Base-by-base conservation (phyloP, 805 yeast species). In the Candida cerambycidarum region DNA sequence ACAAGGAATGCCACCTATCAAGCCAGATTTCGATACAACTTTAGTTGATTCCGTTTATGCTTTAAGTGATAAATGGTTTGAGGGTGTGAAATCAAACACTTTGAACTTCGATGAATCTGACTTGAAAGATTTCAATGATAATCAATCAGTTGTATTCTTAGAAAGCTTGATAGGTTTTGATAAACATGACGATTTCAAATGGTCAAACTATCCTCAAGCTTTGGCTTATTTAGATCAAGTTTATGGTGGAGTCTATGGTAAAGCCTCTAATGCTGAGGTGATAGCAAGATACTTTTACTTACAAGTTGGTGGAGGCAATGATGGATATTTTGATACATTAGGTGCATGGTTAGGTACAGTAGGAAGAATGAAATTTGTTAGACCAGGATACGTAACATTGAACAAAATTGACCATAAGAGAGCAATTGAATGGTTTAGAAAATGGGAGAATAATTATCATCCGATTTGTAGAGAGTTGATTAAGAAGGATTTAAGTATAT, bases 281-380 rank as follows among this genome's bases (percentile, higher is more conserved):
- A 70, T 83, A 32, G 83, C 83, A 65, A 78, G 95, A 59, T 85
- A 88, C 83, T 87, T 73, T 61, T 70, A 81, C 46, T 73, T 89
- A 41, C 81, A 85, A 52, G 70, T 87, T 6, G 65, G 72, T 0
- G 84, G 83, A 23, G 66, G 71, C 21, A 65, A 79, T 42, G 47
- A 57, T 10, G 61, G 69, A 25, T 67, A 69, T 39, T 77, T 83
- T 59, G 65, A 63, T 43, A 65, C 63, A 33, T 67, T 89, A 35
- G 89, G 95, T 3, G 78, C 79, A 41, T 89, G 96, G 96, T 73
- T 89, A 42, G 95, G 92, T 10, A 82, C 90, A 2, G 93, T 89
- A 16, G 97, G 97, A 15, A 78, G 97, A 71, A 89, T 89, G 97
- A 89, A 89, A 68, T 89, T 83, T 58, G 96, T 87, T 18, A 78